Evolutionary conservation across 1,284 basidiomycete genomes (phyloP), one percentile per base, ranked within the genome.

Genomic region (Sanguinoderma infundibulare): DNA sequence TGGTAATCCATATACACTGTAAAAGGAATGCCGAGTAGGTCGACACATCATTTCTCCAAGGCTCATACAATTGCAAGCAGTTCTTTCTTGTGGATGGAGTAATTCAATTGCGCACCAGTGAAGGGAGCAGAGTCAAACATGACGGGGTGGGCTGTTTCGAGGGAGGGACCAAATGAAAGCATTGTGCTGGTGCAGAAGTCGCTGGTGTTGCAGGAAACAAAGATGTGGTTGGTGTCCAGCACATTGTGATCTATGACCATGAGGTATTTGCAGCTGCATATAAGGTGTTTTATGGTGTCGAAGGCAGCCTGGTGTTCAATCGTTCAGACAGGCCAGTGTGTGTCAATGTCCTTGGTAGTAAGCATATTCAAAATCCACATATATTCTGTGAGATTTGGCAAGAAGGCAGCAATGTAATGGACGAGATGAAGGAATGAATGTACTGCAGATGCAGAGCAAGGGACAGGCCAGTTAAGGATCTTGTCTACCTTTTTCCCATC

Each of bases 1-100:
- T 66, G 49, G 59, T 84, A 81, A 61, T 82, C 77, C 0, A 78
- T 80, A 50, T 72, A 74, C 1, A 82, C 66, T 0, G 56, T 50
- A 40, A 82, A 73, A 0, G 57, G 68, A 0, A 59, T 46, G 0
- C 78, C 78, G 0, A 81, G 42, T 0, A 82, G 65, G 17, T 77
- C 69, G 0, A 63, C 49, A 0, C 69, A 32, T 74, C 76, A 83
- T 39, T 77, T 77, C 36, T 67, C 56, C 28, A 67, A 52, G 15
- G 61, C 35, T 54, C 54, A 63, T 26, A 69, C 62, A 65, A 70
- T 65, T 0, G 70, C 71, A 0, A 74, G 52, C 0, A 72, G 59
- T 40, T 74, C 71, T 46, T 68, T 66, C 54, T 73, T 69, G 38
- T 75, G 72, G 2, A 71, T 66, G 0, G 71, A 62, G 44, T 75